Percentiles rank a stretch among this genome's conserved stretches.
Conservation (phyloP, 1,284 basidiomycete species). For the Trametes pubescens region DNA sequence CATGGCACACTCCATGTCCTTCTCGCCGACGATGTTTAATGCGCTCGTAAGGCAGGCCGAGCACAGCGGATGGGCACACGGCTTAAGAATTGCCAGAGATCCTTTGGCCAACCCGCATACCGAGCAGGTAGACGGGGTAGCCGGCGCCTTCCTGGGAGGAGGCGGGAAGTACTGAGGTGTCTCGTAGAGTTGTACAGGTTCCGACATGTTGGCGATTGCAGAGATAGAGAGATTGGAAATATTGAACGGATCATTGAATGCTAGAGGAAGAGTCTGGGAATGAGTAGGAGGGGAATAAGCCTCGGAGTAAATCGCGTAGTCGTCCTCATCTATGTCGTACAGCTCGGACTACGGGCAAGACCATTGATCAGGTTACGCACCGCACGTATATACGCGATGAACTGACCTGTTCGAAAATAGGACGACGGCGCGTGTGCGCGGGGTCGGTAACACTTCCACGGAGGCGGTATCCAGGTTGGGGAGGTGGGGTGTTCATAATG, state of each 20-base stretch:
- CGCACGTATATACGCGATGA: background rate
- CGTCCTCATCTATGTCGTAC: constrained; percentile 79
- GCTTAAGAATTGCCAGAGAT: constrained; percentile 69
- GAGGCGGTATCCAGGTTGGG: constrained; percentile 66
- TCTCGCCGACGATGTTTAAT: constrained; percentile 85
- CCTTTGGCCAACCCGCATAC: constrained; percentile 57
- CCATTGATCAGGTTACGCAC: background rate
- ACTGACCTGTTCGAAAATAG: constrained; percentile 46
- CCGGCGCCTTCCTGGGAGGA: constrained; percentile 18
- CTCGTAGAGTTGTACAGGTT: constrained; percentile 40
- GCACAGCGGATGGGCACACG: constrained; percentile 78
- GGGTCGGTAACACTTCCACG: constrained; percentile 80
- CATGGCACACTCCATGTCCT: constrained; percentile 82
- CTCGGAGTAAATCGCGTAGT: constrained; percentile 59
- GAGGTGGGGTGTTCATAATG: constrained; percentile 69
- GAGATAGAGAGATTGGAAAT: constrained; percentile 38
- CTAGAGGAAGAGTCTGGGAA: constrained; percentile 44
- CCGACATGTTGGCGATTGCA: constrained; percentile 39
- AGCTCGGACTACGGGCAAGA: constrained; percentile 56
- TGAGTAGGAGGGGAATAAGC: constrained; percentile 49
- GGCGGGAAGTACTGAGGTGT: constrained; percentile 29
- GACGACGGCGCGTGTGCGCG: constrained; percentile 69
- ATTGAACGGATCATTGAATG: constrained; percentile 47
- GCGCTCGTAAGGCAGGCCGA: constrained; percentile 82
- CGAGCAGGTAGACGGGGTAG: constrained; percentile 48